phyloP scores from a whole-genome alignment of 1,139 yeast genomes.

The Meyerozyma athensensis region DNA sequence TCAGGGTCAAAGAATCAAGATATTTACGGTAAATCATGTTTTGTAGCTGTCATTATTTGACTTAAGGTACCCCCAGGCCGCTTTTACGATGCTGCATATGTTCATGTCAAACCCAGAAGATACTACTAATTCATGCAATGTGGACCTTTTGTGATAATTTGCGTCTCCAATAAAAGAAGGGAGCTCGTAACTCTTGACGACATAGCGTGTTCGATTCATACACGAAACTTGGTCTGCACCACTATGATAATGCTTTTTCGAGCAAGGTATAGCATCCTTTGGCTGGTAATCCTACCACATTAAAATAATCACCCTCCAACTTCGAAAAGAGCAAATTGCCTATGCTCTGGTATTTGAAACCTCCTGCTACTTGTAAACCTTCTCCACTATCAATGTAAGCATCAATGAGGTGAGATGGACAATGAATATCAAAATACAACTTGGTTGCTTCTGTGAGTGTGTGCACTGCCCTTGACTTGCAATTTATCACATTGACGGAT shows the following conservation, averaged over 20 bases:
- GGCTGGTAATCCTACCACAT: slow-evolving; percentile 88
- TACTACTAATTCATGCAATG: no score
- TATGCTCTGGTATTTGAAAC: slow-evolving; percentile 75
- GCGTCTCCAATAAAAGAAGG: no score
- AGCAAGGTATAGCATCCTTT: slow-evolving; percentile 47
- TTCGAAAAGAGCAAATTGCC: slow-evolving; percentile 62
- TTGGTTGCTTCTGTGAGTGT: slow-evolving; percentile 20
- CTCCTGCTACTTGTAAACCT: slow-evolving; percentile 85
- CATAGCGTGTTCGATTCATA: background rate
- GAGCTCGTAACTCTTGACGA: no score
- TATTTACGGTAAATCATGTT: no score
- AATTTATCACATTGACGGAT: slow-evolving; percentile 54
- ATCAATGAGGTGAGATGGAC: slow-evolving; percentile 50
- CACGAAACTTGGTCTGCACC: background rate
- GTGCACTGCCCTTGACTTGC: slow-evolving; percentile 2
- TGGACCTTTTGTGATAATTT: no score
- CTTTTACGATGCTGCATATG: no score
- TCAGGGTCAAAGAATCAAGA: no score
- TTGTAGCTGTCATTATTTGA: no score
- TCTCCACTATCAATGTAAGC: slow-evolving; percentile 68
- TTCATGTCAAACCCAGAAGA: no score
- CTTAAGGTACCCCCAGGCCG: no score
- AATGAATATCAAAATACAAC: slow-evolving; percentile 25
- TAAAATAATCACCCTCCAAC: slow-evolving; percentile 76
- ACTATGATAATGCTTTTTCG: slow-evolving; percentile 10